phyloP scores from a whole-genome alignment of 768 basidiomycete species.

The Termitomyces sp. region DNA sequence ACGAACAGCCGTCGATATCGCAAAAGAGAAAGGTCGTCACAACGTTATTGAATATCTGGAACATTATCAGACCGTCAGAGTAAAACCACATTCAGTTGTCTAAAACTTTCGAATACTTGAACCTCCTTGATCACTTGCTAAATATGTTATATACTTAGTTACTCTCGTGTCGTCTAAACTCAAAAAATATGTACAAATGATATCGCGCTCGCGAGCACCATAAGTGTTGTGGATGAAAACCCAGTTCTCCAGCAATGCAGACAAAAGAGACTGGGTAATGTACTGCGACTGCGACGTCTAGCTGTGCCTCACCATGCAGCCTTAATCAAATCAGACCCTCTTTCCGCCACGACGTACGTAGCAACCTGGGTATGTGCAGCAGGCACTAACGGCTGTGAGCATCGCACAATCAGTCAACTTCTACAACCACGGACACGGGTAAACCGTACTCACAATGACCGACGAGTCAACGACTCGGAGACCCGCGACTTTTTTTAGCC shows the following conservation, averaged over 20 bases:
- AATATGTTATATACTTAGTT: neutral
- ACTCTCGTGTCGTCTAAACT: neutral
- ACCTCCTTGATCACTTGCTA: neutral
- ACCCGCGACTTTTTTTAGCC: conserved; percentile 29
- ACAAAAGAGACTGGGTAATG: neutral
- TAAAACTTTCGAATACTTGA: neutral
- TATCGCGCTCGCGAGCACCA: neutral
- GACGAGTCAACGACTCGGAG: conserved; percentile 35
- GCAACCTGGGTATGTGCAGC: conserved; percentile 20
- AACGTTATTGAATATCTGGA: conserved; percentile 6
- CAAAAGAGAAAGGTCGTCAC: neutral
- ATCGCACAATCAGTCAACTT: neutral
- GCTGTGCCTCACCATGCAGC: conserved; percentile 7
- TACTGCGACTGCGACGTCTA: neutral
- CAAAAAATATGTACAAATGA: neutral
- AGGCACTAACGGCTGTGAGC: conserved; percentile 18
- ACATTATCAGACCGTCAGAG: neutral
- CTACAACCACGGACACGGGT: neutral
- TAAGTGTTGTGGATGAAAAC: neutral
- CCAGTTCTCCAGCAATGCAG: neutral
- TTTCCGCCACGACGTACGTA: conserved; percentile 22
- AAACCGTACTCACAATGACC: conserved; percentile 20
- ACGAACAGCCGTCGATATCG: neutral
- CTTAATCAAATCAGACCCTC: conserved; percentile 23
- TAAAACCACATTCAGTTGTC: neutral